Evolutionary conservation across 257 asterid species (phyloP).

Genomic region (Solanum corneliomulleri): DNA sequence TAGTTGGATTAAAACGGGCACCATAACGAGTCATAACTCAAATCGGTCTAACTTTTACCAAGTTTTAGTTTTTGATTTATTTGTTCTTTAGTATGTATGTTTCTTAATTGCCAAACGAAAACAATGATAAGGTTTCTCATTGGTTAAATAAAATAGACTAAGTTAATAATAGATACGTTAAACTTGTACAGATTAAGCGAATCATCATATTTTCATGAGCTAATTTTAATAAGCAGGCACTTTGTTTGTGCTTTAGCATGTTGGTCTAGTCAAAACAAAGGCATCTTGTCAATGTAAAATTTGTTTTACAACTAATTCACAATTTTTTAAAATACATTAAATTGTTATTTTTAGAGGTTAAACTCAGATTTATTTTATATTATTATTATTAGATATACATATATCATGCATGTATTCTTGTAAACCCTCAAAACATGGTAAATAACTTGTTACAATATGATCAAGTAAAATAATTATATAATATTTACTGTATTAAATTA

Average conservation of each 20-base stretch:
- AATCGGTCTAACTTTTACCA: neutral
- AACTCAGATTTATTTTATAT: neutral
- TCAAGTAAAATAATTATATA: neutral
- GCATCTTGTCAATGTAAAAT: neutral
- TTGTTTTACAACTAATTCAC: neutral
- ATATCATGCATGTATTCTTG: neutral
- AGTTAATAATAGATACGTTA: neutral
- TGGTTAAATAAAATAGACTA: neutral
- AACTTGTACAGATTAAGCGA: neutral
- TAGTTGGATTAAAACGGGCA: neutral
- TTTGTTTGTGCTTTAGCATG: neutral
- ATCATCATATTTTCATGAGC: neutral
- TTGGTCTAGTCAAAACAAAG: neutral
- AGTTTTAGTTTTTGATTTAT: neutral
- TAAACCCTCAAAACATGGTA: neutral
- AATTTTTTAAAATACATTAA: neutral
- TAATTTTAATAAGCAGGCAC: neutral
- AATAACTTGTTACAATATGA: neutral
- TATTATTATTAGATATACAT: no score
- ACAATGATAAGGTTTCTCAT: no score
- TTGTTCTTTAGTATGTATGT: neutral
- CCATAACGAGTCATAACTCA: neutral
- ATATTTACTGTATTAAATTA: neutral
- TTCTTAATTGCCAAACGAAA: neutral
- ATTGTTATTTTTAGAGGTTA: neutral